Conservation (phyloP, 176 grass and related monocot genomes). For the Tuctoria greenei region DNA sequence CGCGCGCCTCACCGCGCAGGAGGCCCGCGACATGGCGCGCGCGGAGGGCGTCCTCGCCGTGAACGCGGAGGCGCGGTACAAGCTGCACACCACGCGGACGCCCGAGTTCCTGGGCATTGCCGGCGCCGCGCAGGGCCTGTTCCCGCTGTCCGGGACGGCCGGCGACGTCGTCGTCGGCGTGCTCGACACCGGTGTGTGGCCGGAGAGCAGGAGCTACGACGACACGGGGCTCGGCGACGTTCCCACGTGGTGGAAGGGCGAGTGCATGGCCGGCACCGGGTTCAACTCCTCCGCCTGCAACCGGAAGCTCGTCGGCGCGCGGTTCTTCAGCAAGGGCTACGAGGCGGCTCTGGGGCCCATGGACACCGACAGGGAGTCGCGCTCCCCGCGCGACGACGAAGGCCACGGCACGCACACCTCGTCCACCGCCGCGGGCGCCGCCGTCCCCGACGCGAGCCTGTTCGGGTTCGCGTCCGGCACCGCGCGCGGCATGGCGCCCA, state of each 20-base stretch:
- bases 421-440: conserved; percentile 55
- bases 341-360: conserved; percentile 82
- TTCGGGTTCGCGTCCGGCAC: conserved; percentile 77
- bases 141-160: conserved; percentile 52
- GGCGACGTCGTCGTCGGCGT: conserved; percentile 79
- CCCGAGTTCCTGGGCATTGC: conserved; percentile 88
- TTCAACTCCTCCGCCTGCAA: conserved; percentile 73
- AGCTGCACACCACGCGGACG: conserved; percentile 89
- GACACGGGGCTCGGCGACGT: conserved; percentile 59
- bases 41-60: conserved; percentile 55
- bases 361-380: conserved; percentile 57
- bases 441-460: conserved; percentile 51
- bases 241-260: conserved; percentile 67
- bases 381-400: conserved; percentile 73
- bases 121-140: conserved; percentile 16
- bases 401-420: conserved; percentile 91
- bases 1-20: conserved; percentile 50
- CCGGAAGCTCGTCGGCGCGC: conserved; percentile 77
- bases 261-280: conserved; percentile 41
- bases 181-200: conserved; percentile 83
- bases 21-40: conserved; percentile 48
- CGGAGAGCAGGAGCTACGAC: conserved; percentile 80
- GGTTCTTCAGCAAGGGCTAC: conserved; percentile 71
- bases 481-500: conserved; percentile 78
- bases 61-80: conserved; percentile 62